phyloP scores from a whole-genome alignment of 2,329 filamentous ascomycete genomes.

The Fusarium illudens region DNA sequence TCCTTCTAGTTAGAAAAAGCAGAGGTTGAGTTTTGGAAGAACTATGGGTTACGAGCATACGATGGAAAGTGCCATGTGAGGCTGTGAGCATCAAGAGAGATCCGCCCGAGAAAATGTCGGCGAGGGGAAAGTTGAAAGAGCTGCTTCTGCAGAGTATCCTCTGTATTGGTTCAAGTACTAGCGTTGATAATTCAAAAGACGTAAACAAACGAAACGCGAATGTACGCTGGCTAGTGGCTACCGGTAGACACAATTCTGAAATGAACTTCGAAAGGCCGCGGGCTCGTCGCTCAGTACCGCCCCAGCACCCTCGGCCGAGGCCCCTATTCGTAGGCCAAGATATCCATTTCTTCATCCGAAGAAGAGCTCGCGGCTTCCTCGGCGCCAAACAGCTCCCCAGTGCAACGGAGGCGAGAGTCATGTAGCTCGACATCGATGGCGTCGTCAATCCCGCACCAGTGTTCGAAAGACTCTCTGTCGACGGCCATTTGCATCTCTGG shows the following conservation, averaged over 20 bases:
- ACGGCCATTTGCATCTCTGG: constrained; percentile 45
- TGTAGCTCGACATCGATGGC: constrained; percentile 43
- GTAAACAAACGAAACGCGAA: not conserved
- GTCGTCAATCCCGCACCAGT: constrained; percentile 30
- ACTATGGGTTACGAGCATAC: no score
- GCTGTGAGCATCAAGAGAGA: no score
- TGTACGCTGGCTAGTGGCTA: not conserved
- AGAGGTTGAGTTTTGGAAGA: no score
- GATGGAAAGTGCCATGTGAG: no score
- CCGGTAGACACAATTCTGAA: not conserved
- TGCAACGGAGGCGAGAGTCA: constrained; percentile 32
- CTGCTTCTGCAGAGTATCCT: not conserved
- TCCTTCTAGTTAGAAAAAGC: no score
- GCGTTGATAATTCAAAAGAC: not conserved
- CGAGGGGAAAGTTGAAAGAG: not conserved
- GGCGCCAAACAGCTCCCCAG: constrained; percentile 20
- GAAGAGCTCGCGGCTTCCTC: constrained; percentile 7
- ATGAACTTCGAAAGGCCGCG: not conserved
- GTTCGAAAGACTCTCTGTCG: constrained; percentile 41
- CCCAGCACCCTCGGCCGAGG: no score
- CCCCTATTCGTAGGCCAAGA: not conserved
- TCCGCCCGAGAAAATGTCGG: not conserved
- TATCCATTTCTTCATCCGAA: not conserved
- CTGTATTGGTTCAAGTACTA: not conserved
- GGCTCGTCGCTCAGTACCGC: not conserved